Conservation (phyloP, 768 basidiomycete species). For the Suillus hirtellus region DNA sequence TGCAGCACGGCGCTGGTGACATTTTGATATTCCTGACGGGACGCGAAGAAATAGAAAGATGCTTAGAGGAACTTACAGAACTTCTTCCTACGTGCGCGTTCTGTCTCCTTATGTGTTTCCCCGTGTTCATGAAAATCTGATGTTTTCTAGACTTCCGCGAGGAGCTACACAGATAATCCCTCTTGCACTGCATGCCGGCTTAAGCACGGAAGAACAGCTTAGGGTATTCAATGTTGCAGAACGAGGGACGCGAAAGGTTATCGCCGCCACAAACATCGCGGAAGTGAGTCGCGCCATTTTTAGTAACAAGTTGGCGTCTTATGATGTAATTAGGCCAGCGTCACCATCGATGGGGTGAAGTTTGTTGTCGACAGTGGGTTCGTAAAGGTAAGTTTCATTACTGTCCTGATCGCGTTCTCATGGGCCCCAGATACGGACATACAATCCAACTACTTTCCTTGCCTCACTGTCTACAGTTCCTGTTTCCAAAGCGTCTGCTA, state of each 20-base stretch:
- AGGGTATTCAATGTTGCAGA: constrained; percentile 78
- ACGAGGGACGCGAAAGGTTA: constrained; percentile 81
- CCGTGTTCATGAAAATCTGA: constrained; percentile 5
- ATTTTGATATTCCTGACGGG: constrained; percentile 94
- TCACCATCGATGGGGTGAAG: constrained; percentile 94
- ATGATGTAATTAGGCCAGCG: constrained; percentile 64
- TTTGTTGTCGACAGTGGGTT: constrained; percentile 95
- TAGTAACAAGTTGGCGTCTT: neutral
- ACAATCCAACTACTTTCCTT: constrained; percentile 83
- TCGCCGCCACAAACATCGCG: constrained; percentile 94
- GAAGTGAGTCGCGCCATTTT: constrained; percentile 52
- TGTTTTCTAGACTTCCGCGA: constrained; percentile 46
- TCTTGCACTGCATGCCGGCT: constrained; percentile 85
- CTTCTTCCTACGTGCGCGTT: constrained; percentile 63
- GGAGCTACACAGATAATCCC: constrained; percentile 59
- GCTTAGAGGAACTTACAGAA: constrained; percentile 78
- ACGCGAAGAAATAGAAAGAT: constrained; percentile 92
- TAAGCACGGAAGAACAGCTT: constrained; percentile 86
- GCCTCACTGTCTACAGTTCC: constrained; percentile 84
- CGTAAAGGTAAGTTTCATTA: constrained; percentile 69
- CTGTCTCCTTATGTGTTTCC: neutral
- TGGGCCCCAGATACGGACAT: constrained; percentile 72
- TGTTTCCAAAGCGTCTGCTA: constrained; percentile 85
- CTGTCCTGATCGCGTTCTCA: neutral
- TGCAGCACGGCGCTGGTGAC: constrained; percentile 81